Conservation (phyloP, 148 eudicot species). For the Salicornia ramosissima region DNA sequence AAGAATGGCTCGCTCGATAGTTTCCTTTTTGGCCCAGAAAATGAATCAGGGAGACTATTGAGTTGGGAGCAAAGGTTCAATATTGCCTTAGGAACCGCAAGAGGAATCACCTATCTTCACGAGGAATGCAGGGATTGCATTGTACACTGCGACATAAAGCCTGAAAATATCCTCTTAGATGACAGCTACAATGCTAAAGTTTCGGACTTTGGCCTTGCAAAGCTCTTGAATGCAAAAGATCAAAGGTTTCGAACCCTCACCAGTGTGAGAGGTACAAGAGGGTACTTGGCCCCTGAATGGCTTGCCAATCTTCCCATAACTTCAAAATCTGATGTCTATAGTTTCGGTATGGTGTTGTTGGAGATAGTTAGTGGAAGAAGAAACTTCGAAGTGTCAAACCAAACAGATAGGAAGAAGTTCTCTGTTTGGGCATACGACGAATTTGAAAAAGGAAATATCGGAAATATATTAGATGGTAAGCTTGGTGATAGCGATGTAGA, state of each 20-base stretch:
- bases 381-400: conserved; percentile 60
- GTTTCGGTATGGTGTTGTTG: conserved; percentile 79
- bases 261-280: conserved; percentile 79
- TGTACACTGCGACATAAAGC: conserved; percentile 81
- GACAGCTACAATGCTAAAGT: conserved; percentile 65
- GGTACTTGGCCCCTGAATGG: conserved; percentile 93
- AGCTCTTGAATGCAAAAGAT: conserved; percentile 55
- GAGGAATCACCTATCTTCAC: conserved; percentile 78
- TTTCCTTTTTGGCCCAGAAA: conserved; percentile 47
- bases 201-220: conserved; percentile 88
- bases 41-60: conserved; percentile 36
- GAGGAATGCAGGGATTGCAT: conserved; percentile 92
- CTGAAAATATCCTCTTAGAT: conserved; percentile 80
- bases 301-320: conserved; percentile 72
- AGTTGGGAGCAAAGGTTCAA: conserved; percentile 61
- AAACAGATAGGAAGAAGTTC: conserved; percentile 56
- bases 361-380: conserved; percentile 78
- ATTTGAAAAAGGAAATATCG: conserved; percentile 56
- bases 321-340: conserved; percentile 73
- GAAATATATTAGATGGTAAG: conserved; percentile 46
- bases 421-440: conserved; percentile 75
- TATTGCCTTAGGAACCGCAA: conserved; percentile 77
- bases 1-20: conserved; percentile 72
- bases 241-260: conserved; percentile 61
- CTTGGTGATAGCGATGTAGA: conserved; percentile 35